Base-by-base conservation (phyloP, 1,284 basidiomycete species). In the Athelia sp. region DNA sequence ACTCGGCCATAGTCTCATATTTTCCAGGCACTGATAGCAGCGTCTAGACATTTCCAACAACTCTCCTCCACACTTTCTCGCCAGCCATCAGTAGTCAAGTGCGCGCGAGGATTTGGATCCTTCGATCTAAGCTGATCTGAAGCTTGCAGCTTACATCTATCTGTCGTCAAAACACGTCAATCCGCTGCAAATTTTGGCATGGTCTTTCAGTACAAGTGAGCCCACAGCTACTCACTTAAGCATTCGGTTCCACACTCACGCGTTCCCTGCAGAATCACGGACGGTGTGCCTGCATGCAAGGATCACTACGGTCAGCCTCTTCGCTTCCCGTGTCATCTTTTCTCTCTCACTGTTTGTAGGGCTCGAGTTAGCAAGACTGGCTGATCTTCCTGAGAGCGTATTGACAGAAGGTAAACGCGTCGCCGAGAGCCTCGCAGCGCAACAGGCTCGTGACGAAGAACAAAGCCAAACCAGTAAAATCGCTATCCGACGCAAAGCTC, bases 351-450 rank as follows among this genome's bases (percentile, higher is more conserved):
- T 15, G 35, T 40, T 14, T 10, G 23, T 38, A 77, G 93, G 93
- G 1, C 71, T 97, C 10, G 88, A 94, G 56, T 77, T 95, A 21
- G 92, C 93, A 14, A 79, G 81, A 43, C 75, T 94, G 1, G 92
- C 90, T 0, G 87, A 93, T 60, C 71, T 97, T 0, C 93, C 93
- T 0, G 56, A 64, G 0, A 76, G 86, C 43, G 80, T 93, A 6
- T 62, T 92, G 43, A 54, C 58, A 1, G 82, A 85, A 61, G 85
- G 79, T 4, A 75, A 68, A 50, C 70, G 79, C 49, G 79, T 92
- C 0, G 79, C 91, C 1, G 69, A 69, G 11, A 71, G 70, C 17
- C 75, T 96, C 6, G 70, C 75, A 2, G 76, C 76, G 17, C 63
- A 87, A 14, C 82, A 91, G 49, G 72, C 76, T 1, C 73, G 71